These are phyloP conservation scores for Stagonosporopsis tanaceti DNA, from an alignment of 2,329 filamentous ascomycete genomes.

Conservation along the genomic window DNA sequence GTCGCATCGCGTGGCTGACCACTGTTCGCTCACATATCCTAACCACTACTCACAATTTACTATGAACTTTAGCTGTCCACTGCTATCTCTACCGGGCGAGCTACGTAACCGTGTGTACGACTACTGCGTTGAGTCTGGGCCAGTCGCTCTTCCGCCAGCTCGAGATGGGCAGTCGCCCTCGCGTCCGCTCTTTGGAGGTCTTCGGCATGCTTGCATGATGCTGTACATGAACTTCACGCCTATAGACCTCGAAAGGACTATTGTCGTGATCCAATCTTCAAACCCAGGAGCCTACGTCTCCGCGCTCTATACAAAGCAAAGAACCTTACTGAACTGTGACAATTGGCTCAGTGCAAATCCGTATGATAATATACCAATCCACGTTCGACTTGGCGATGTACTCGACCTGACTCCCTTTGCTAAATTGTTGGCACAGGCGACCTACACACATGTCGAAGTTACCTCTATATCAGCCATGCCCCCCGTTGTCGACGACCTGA, in stretches of 20 bases:
- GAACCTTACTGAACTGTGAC: background rate
- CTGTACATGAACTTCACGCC: background rate
- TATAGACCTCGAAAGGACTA: background rate
- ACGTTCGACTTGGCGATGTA: background rate
- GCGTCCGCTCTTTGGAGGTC: background rate
- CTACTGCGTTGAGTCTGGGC: slow-evolving; percentile 4
- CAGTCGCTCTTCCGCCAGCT: background rate
- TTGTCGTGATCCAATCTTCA: background rate
- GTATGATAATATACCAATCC: background rate
- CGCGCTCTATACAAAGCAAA: background rate
- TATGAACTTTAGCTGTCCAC: background rate
- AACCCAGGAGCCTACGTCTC: background rate
- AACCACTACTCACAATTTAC: too few species aligned
- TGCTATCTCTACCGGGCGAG: slow-evolving; percentile 3
- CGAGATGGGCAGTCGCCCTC: background rate
- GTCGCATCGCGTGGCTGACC: background rate
- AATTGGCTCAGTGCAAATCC: background rate
- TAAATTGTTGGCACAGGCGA: background rate
- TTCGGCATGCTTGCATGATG: background rate
- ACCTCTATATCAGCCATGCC: background rate
- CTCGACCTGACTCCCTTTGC: background rate
- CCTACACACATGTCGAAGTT: background rate
- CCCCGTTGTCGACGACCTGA: background rate
- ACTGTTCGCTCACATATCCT: too few species aligned
- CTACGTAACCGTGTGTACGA: slow-evolving; percentile 11